These are phyloP conservation scores for Golovinomyces cichoracearum DNA, from an alignment of 2,329 filamentous ascomycete genomes.

Conservation along the genomic window DNA sequence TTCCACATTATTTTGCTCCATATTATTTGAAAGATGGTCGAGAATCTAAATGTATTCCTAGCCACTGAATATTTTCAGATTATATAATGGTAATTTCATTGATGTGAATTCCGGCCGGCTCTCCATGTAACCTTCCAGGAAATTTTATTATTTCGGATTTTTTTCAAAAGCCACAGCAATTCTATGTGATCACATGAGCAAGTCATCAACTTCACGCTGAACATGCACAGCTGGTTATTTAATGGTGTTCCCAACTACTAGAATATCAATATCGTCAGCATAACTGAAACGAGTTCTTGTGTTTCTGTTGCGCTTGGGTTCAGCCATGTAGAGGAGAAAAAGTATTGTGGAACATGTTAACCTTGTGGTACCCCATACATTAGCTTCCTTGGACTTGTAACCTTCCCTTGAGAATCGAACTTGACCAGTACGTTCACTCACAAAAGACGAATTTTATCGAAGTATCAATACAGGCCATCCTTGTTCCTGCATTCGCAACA, in stretches of 20 bases:
- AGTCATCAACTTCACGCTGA: background rate
- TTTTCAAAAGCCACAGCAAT: background rate
- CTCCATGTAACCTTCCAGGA: background rate
- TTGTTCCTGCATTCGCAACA: background rate
- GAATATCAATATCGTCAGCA: background rate
- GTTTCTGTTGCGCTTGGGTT: background rate
- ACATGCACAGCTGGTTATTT: background rate
- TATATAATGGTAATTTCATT: background rate
- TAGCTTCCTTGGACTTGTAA: background rate
- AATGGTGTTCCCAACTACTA: background rate
- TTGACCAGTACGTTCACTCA: background rate
- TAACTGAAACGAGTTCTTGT: background rate
- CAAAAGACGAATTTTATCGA: background rate
- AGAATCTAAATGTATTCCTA: background rate
- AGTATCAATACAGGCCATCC: background rate
- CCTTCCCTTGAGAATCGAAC: background rate
- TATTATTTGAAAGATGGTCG: background rate
- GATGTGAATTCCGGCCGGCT: background rate
- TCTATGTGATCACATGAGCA: background rate
- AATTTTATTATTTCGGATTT: background rate
- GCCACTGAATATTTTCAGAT: background rate
- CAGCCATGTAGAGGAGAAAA: background rate
- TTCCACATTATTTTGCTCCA: background rate
- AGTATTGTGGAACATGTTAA: background rate
- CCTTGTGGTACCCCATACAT: background rate